phyloP scores from a whole-genome alignment of 2,329 filamentous ascomycete species.

The Cercospora sp. region DNA sequence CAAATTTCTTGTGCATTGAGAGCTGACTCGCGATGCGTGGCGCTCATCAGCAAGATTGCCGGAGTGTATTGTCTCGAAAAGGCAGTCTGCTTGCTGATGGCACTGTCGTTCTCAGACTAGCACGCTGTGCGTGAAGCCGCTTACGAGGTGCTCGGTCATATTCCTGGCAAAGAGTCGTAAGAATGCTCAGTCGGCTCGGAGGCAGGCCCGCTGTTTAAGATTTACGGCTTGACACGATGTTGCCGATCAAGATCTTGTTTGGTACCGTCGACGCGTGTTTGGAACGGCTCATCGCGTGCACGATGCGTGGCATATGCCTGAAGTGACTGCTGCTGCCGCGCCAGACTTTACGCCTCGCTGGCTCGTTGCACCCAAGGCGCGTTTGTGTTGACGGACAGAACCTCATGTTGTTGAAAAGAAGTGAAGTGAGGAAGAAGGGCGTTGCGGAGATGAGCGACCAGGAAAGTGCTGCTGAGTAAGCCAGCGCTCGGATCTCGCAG shows the following conservation, averaged over 20 bases:
- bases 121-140: not conserved
- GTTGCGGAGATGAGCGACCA: not conserved
- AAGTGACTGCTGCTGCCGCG: not conserved
- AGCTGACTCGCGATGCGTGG: not conserved
- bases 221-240: not conserved
- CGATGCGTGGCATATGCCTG: not conserved
- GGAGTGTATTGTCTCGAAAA: not conserved
- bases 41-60: not conserved
- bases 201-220: not conserved
- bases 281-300: not conserved
- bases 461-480: not conserved
- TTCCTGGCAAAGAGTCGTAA: not conserved
- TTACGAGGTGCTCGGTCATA: not conserved
- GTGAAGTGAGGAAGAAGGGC: not conserved
- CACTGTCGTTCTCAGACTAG: not conserved
- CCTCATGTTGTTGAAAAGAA: not conserved
- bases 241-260: slow-evolving; percentile 3
- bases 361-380: not conserved
- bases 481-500: not conserved
- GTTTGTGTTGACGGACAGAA: not conserved
- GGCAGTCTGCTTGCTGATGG: not conserved
- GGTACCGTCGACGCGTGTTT: not conserved
- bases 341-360: not conserved
- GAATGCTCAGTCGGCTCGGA: not conserved
- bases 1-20: not conserved